phyloP scores from a whole-genome alignment of 768 basidiomycete species.

The Psilocybe subaeruginosa region DNA sequence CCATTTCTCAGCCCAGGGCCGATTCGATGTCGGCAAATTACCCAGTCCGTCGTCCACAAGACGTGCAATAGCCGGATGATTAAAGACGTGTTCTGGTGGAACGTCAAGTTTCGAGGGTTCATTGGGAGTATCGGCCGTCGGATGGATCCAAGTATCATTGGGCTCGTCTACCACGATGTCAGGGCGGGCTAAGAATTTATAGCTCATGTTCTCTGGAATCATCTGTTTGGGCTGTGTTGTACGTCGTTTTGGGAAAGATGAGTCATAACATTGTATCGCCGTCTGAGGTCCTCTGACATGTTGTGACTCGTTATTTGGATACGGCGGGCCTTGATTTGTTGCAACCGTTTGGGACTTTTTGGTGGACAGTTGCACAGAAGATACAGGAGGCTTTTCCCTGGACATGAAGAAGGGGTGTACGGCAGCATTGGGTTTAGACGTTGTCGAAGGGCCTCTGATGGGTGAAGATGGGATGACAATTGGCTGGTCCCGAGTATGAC shows the following conservation, averaged over 20 bases:
- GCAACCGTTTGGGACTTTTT: conserved; percentile 12
- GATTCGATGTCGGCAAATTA: conserved; percentile 32
- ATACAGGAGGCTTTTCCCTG: conserved; percentile 24
- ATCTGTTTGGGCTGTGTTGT: background rate
- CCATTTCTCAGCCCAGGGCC: conserved; percentile 77
- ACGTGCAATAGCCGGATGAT: conserved; percentile 56
- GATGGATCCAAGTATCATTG: conserved; percentile 2
- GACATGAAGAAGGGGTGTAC: conserved; percentile 51
- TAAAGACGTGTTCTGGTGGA: conserved; percentile 32
- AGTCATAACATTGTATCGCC: conserved; percentile 7
- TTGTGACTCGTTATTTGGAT: conserved; percentile 53
- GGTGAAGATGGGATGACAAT: conserved; percentile 50
- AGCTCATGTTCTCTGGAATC: background rate
- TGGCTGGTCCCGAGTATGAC: conserved; percentile 38
- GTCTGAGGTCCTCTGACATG: conserved; percentile 66
- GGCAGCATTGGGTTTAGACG: conserved; percentile 28
- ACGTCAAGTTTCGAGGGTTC: conserved; percentile 15
- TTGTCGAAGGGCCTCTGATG: conserved; percentile 23
- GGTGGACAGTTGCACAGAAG: conserved; percentile 5
- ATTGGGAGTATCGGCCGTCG: conserved; percentile 4
- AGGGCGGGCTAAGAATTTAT: conserved; percentile 12
- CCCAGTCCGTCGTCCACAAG: conserved; percentile 29
- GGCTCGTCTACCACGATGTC: conserved; percentile 8
- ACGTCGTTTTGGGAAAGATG: background rate
- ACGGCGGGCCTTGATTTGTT: conserved; percentile 34